Evolutionary conservation across 768 basidiomycete species (phyloP).

Genomic region (Pleurotus djamor): DNA sequence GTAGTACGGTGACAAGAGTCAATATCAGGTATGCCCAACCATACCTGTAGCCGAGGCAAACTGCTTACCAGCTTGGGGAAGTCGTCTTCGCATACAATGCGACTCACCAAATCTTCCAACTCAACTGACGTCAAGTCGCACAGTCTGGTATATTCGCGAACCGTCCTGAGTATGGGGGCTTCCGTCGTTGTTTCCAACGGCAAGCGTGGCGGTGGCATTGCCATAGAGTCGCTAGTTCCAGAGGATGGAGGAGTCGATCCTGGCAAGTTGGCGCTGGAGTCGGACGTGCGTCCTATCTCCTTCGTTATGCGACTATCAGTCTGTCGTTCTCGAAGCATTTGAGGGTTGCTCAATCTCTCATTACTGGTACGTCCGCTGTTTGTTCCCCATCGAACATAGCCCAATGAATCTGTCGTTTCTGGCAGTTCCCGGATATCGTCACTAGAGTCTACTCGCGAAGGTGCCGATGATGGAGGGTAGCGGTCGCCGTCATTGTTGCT

Average conservation of each 20-base stretch:
- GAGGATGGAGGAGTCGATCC: constrained; percentile 1
- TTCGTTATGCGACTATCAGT: too few relatives aligned
- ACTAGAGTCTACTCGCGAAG: too few relatives aligned
- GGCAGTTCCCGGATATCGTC: too few relatives aligned
- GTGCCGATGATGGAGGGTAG: too few relatives aligned
- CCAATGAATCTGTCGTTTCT: too few relatives aligned
- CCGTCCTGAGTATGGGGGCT: not conserved
- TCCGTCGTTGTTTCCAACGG: not conserved
- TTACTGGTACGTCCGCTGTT: too few relatives aligned
- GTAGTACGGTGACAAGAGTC: not conserved
- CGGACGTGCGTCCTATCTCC: not conserved
- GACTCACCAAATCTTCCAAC: constrained; percentile 3
- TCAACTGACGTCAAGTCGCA: constrained; percentile 1
- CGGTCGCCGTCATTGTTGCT: too few relatives aligned
- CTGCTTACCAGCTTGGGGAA: not conserved
- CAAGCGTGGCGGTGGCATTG: constrained; percentile 2
- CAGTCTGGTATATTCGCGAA: not conserved
- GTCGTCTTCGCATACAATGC: constrained; percentile 4
- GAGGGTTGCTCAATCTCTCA: too few relatives aligned
- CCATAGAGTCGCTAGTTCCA: not conserved
- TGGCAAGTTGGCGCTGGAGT: not conserved
- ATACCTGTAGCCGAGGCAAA: not conserved
- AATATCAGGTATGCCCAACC: not conserved
- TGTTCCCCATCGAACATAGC: too few relatives aligned
- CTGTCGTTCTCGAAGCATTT: too few relatives aligned